A percentile compares a stretch with the other conserved stretches of the same genome.
Conservation (phyloP, 83 land plant genomes). For the Diphasiastrum complanatum region DNA sequence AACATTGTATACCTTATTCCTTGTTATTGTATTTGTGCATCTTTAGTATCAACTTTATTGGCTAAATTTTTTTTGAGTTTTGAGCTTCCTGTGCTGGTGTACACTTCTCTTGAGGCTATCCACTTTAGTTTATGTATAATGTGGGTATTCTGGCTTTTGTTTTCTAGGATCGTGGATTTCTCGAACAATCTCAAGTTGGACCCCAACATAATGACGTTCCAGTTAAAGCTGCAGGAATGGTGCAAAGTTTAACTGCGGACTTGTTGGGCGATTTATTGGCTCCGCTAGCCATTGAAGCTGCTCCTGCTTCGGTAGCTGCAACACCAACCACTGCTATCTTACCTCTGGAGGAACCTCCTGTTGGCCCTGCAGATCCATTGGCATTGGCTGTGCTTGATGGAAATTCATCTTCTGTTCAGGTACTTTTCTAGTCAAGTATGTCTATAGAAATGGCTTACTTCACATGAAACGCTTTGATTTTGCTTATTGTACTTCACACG, state of each 20-base stretch:
- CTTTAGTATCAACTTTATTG: no score
- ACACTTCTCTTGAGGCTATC: no score
- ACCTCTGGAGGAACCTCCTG: constrained; percentile 32
- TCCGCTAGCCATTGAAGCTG: constrained; percentile 85
- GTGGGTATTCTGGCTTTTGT: not conserved
- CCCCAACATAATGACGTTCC: constrained; percentile 46
- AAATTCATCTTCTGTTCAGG: constrained; percentile 66
- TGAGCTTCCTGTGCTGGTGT: no score
- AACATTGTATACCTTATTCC: constrained; percentile 13
- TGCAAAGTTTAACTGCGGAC: constrained; percentile 43
- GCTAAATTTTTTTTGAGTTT: no score
- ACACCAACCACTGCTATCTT: constrained; percentile 27
- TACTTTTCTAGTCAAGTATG: no score
- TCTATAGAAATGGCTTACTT: no score
- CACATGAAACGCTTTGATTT: no score
- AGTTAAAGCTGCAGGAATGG: constrained; percentile 18
- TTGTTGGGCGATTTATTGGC: constrained; percentile 84
- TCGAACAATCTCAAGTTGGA: not conserved
- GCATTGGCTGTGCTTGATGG: constrained; percentile 70
- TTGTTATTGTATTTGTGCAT: not conserved
- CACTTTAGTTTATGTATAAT: no score
- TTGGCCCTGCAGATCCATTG: constrained; percentile 39
- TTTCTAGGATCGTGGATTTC: not conserved
- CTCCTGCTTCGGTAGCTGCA: constrained; percentile 46
- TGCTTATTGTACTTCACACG: no score